phyloP scores from a whole-genome alignment of 164 flowering plant genomes.

The Magnolia kwangsiensis region DNA sequence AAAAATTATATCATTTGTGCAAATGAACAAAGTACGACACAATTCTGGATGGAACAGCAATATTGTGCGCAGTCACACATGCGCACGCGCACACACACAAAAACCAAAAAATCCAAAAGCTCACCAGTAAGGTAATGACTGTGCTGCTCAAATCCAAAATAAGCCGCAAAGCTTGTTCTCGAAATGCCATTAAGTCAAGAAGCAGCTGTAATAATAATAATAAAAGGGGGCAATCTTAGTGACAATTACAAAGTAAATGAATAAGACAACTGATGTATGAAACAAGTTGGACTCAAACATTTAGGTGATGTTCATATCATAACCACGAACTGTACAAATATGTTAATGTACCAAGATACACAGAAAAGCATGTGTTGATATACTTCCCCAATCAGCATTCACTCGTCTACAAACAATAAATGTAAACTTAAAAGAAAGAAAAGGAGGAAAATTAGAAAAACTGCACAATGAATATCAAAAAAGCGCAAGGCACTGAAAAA shows the following conservation, averaged over 20 bases:
- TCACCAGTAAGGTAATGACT: slow-evolving; percentile 93
- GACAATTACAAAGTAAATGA: background rate
- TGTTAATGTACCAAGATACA: too few species aligned
- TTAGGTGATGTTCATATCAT: too few species aligned
- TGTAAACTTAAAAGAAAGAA: too few species aligned
- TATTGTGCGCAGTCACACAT: background rate
- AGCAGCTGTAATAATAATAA: slow-evolving; percentile 50
- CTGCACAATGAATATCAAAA: too few species aligned
- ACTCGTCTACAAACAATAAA: too few species aligned
- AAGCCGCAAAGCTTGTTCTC: slow-evolving; percentile 90
- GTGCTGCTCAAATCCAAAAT: slow-evolving; percentile 97
- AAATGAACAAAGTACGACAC: background rate
- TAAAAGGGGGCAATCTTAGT: slow-evolving; percentile 5
- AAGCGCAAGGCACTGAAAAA: too few species aligned
- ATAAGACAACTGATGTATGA: background rate
- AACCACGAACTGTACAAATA: too few species aligned
- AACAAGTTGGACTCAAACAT: too few species aligned
- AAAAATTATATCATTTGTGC: slow-evolving; percentile 1
- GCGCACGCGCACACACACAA: too few species aligned
- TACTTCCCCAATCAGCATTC: too few species aligned
- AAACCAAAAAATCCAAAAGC: slow-evolving; percentile 16
- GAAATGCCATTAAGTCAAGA: slow-evolving; percentile 88
- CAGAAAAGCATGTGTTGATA: too few species aligned
- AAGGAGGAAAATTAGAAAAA: too few species aligned
- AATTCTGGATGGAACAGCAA: background rate